Percentiles rank a stretch among this genome's conserved stretches.
These are phyloP conservation scores for Pichia cabralensis DNA, from an alignment of 805 yeast species.

Conservation along the genomic window DNA sequence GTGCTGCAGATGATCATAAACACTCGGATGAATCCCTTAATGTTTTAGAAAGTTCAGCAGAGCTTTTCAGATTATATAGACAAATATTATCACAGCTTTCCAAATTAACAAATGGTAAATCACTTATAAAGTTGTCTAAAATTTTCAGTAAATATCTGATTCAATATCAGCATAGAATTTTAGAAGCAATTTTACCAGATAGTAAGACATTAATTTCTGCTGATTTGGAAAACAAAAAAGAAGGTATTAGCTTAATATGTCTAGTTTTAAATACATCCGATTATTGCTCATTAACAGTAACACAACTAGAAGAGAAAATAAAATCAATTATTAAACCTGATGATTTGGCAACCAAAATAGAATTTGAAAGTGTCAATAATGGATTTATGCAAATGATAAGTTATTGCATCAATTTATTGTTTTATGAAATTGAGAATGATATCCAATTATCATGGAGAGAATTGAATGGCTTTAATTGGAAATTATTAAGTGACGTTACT, in stretches of 20 bases:
- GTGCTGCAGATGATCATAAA: slow-evolving; percentile 12
- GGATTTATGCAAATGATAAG: slow-evolving; percentile 49
- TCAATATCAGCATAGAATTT: slow-evolving; percentile 44
- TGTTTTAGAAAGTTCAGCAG: slow-evolving; percentile 81
- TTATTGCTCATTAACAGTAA: slow-evolving; percentile 69
- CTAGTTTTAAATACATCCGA: slow-evolving; percentile 81
- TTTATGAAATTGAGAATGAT: slow-evolving; percentile 50
- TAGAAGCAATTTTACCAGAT: slow-evolving; percentile 40
- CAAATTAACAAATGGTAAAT: slow-evolving; percentile 41
- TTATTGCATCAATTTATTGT: slow-evolving; percentile 43
- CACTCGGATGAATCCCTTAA: slow-evolving; percentile 22
- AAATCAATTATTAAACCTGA: slow-evolving; percentile 28
- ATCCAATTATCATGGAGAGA: slow-evolving; percentile 74
- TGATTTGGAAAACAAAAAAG: slow-evolving; percentile 34
- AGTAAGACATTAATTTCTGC: slow-evolving; percentile 20
- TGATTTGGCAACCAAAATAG: slow-evolving; percentile 30
- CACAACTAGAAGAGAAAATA: slow-evolving; percentile 61
- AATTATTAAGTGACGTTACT: slow-evolving; percentile 46
- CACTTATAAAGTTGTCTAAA: slow-evolving; percentile 40
- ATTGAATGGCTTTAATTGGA: slow-evolving; percentile 71
- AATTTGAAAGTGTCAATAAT: slow-evolving; percentile 48
- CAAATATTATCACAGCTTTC: slow-evolving; percentile 63
- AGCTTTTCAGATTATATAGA: slow-evolving; percentile 70
- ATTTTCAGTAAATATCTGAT: slow-evolving; percentile 59
- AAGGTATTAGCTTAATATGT: slow-evolving; percentile 57